Conservation (phyloP, 805 yeast genomes). For the Starmerella sp. region DNA sequence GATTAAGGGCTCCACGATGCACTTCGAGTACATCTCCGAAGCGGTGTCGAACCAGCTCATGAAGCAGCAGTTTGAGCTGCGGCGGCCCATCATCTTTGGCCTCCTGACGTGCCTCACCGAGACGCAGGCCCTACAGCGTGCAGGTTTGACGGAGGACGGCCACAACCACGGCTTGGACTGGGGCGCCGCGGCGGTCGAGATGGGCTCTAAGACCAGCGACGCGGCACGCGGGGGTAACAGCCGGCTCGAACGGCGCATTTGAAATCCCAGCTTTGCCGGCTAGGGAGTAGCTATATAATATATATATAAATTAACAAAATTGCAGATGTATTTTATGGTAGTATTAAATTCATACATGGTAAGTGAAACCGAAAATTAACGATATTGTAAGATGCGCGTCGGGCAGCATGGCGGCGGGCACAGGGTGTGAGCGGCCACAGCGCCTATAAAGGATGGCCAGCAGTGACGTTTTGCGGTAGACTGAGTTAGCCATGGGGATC, state of each 20-base stretch:
- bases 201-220: constrained; percentile 38
- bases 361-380: too few relatives aligned
- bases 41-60: constrained; percentile 75
- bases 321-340: too few relatives aligned
- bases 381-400: too few relatives aligned
- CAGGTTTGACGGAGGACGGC: constrained; percentile 63
- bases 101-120: constrained; percentile 87
- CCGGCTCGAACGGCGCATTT: too few relatives aligned
- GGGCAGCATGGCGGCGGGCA: neutral
- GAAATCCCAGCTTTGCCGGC: too few relatives aligned
- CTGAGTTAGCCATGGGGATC: constrained; percentile 27
- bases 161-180: constrained; percentile 98
- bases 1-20: constrained; percentile 96
- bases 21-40: constrained; percentile 94
- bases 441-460: neutral
- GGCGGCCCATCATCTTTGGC: constrained; percentile 83
- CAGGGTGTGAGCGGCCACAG: neutral
- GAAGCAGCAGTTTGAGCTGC: constrained; percentile 59
- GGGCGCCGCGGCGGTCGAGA: constrained; percentile 98
- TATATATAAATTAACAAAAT: too few relatives aligned
- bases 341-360: too few relatives aligned
- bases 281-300: too few relatives aligned
- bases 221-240: too few relatives aligned
- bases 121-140: constrained; percentile 85
- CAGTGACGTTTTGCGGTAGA: neutral